These are phyloP conservation scores for Cyclotella distinguenda DNA, from an alignment of 108 stramenopile species.

Conservation along the genomic window DNA sequence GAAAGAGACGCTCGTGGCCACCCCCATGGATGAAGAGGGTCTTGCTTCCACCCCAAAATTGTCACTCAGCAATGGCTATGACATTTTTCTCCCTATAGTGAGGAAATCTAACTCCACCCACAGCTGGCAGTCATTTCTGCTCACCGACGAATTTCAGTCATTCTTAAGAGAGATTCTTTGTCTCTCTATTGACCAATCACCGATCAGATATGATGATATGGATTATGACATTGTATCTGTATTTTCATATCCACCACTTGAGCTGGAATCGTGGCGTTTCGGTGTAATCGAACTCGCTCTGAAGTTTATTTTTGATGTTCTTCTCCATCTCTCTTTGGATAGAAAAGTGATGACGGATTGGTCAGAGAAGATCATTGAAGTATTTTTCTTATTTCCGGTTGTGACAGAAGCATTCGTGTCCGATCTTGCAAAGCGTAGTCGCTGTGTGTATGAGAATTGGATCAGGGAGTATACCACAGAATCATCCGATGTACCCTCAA, in stretches of 20 bases:
- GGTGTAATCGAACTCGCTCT: slow-evolving; percentile 58
- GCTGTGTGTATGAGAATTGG: slow-evolving; percentile 70
- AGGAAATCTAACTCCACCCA: slow-evolving; percentile 83
- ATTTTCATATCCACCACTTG: not conserved
- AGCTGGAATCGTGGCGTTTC: slow-evolving; percentile 50
- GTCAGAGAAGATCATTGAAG: slow-evolving; percentile 56
- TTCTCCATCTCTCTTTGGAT: slow-evolving; percentile 68
- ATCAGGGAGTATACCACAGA: slow-evolving; percentile 74
- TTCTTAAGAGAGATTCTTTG: slow-evolving; percentile 82
- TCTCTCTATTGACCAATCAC: slow-evolving; percentile 38
- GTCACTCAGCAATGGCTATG: slow-evolving; percentile 61
- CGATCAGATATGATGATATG: slow-evolving; percentile 40
- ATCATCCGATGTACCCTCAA: slow-evolving; percentile 66
- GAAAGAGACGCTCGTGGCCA: not conserved
- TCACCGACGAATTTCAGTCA: slow-evolving; percentile 87
- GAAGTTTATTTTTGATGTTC: slow-evolving; percentile 73
- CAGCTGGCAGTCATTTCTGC: slow-evolving; percentile 84
- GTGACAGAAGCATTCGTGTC: slow-evolving; percentile 52
- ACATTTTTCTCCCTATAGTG: slow-evolving; percentile 86
- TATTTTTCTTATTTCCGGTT: slow-evolving; percentile 45
- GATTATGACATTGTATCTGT: slow-evolving; percentile 34
- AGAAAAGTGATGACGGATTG: slow-evolving; percentile 52
- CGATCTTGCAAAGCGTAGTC: slow-evolving; percentile 65
- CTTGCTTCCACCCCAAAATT: not conserved
- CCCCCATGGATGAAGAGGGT: slow-evolving; percentile 39